Evolutionary conservation across 768 basidiomycete species (phyloP), one percentile per base, ranked within the genome.

Genomic region (Boletus subcaerulescens): DNA sequence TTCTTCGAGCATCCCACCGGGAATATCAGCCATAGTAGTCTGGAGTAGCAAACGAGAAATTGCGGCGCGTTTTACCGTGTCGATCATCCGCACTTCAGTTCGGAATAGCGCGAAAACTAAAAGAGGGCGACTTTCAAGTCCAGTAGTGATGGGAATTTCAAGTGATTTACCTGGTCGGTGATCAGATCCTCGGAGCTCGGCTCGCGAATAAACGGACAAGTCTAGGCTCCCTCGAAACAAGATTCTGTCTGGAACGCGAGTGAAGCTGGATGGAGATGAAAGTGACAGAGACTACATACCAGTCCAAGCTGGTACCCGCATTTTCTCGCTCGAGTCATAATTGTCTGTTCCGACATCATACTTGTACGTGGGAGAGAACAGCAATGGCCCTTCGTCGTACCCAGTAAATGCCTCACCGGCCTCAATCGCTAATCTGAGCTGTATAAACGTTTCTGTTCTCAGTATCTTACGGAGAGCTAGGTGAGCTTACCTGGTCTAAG

Each of bases 241-340:
- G 9, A 99, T 84, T n/a, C 97, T 91, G 76, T 99, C 97, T 93
- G 64, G n/a, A 38, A 50, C 8, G 17, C 33, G 45, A 48, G 42
- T 69, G 52, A 56, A 57, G 39, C 5, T 5, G 22, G 26, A 20
- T 43, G 2, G 32, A 20, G 11, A 46, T 24, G 39, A 18, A 20
- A 38, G 29, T 52, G 35, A 15, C 29, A n/a, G 31, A 38, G 49
- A 38, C 6, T 31, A 31, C 80, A 55, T 52, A 93, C 93, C 93
- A 63, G 96, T 98, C 95, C 95, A 98, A 17, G 96, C 93, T 6
- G 97, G 97, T 65, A 97, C 88, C 24, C 97, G 83, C 81, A 87
- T 84, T 76, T 98, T 99, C 72, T 98, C 97, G 66, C 92, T 91
- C 14, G 92, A 89, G 69, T 99, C 97, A 68, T 98, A 99, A 45